These are phyloP conservation scores for Peltaster fructicola DNA, from an alignment of 2,329 filamentous ascomycete genomes.

Conservation along the genomic window DNA sequence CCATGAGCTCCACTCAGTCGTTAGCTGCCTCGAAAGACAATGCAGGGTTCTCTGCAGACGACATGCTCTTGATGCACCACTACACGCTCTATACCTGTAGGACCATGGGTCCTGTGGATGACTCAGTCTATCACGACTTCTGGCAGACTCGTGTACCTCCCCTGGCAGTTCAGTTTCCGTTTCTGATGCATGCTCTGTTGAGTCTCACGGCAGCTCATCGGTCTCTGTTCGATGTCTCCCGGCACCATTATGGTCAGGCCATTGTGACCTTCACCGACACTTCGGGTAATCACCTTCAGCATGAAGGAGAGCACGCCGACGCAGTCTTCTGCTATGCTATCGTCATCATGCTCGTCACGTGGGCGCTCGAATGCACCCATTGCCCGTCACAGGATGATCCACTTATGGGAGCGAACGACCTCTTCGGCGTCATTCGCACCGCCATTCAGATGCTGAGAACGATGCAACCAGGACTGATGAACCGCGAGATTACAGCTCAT, in stretches of 20 bases:
- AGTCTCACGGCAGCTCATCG: slow-evolving; percentile 11
- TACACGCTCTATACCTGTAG: slow-evolving; percentile 5
- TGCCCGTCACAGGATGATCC: slow-evolving; percentile 1
- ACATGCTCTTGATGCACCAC: slow-evolving; percentile 6
- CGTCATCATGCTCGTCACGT: slow-evolving; percentile 4
- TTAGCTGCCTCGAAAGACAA: not conserved
- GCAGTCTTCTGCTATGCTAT: slow-evolving; percentile 5
- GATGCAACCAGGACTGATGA: slow-evolving; percentile 2
- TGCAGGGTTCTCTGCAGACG: not conserved
- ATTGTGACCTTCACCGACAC: slow-evolving; percentile 3
- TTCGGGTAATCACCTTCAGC: slow-evolving; percentile 1
- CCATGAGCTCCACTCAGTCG: not conserved
- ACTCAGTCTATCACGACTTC: slow-evolving; percentile 10
- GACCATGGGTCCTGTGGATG: slow-evolving; percentile 6
- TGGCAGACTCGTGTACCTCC: slow-evolving; percentile 11
- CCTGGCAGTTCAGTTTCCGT: slow-evolving; percentile 10
- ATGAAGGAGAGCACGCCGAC: slow-evolving; percentile 3
- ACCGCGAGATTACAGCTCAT: slow-evolving; percentile 2
- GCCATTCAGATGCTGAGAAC: slow-evolving; percentile 3
- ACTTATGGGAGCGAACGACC: slow-evolving; percentile 2
- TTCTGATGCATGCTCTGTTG: slow-evolving; percentile 13
- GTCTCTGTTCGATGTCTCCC: slow-evolving; percentile 6
- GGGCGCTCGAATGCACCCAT: slow-evolving; percentile 4
- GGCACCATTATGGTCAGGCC: slow-evolving; percentile 10
- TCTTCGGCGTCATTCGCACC: slow-evolving; percentile 4